Conservation (phyloP, 2,329 filamentous ascomycete species). For the Venturiaceae sp. region DNA sequence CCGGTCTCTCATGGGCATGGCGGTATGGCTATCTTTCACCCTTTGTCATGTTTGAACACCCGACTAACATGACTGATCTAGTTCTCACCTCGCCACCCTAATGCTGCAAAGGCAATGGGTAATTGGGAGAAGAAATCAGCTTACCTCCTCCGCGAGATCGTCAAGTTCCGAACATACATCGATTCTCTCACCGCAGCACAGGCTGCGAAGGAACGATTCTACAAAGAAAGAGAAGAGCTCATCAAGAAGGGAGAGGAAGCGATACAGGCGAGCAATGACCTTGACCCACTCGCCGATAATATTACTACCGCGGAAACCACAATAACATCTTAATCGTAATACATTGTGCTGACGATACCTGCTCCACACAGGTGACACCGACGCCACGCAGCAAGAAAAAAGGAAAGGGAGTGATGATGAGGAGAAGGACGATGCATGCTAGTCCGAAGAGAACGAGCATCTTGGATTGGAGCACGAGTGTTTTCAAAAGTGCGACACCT, state of each 20-base stretch:
- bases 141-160: slow-evolving; percentile 84
- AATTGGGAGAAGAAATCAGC: slow-evolving; percentile 97
- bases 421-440: neutral
- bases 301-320: neutral
- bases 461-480: slow-evolving; percentile 1
- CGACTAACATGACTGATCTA: slow-evolving; percentile 15
- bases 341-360: neutral
- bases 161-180: slow-evolving; percentile 94
- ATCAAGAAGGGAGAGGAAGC: neutral
- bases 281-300: neutral
- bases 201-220: slow-evolving; percentile 59
- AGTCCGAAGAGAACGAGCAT: neutral
- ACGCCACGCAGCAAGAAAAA: neutral
- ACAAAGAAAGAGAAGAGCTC: slow-evolving; percentile 21
- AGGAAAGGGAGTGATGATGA: neutral
- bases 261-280: slow-evolving; percentile 1
- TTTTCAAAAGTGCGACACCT: neutral
- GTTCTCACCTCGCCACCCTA: slow-evolving; percentile 77
- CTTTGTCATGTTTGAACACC: neutral
- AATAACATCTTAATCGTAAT: neutral
- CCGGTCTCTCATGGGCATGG: slow-evolving; percentile 75
- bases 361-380: neutral
- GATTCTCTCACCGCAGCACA: slow-evolving; percentile 70
- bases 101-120: slow-evolving; percentile 73
- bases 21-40: slow-evolving; percentile 37